Evolutionary conservation across 495 filamentous ascomycete species (phyloP), one percentile per base, ranked within the genome.

Genomic region (Penicillium waksmanii): DNA sequence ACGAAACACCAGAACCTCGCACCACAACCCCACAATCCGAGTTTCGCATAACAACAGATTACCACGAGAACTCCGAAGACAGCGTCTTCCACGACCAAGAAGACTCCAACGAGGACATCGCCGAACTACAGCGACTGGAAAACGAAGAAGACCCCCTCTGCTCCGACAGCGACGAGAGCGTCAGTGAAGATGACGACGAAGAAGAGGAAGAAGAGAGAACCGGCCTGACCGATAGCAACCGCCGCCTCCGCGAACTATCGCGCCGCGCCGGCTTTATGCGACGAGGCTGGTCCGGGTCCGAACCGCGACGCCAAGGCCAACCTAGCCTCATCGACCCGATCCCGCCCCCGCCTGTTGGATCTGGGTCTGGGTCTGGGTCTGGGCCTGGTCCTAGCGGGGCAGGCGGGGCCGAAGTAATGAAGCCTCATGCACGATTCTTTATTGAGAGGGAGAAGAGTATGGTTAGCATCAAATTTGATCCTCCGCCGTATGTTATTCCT

Each of bases 401-500:
- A 33, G 25, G 42, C 57, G 21, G 15, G 58, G 53, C 71, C 13
- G 84, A 87, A 57, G 80, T 86, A 12, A 73, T 93, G 76, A 81
- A 80, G 55, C 90, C 90, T 3, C 84, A 90, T 74, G 90, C 91
- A 5, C 82, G 72, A 27, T 96, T 96, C 76, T 89, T 88, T 68
- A 96, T 95, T 56, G 84, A 87, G 65, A 84, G 82, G 66, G 79
- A 87, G 60, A 92, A 92, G 76, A 92, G 85, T 76, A 92, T 87
- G 74, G 91, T 92, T 68, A 92, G 86, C 62, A 86, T 98, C 61
- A 87, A 84, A 61, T 98, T 98, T 70, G 89, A 96, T 64, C 93
- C 94, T 44, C 88, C 92, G 33, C 85, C 95, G 76, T 96, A 86
- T 70, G 84, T 77, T n/a, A 13, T 25, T 47, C 35, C 46, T 50